Evolutionary conservation across 768 basidiomycete genomes (phyloP), one percentile per base, ranked within the genome.

Genomic region (Leccinum boreale): DNA sequence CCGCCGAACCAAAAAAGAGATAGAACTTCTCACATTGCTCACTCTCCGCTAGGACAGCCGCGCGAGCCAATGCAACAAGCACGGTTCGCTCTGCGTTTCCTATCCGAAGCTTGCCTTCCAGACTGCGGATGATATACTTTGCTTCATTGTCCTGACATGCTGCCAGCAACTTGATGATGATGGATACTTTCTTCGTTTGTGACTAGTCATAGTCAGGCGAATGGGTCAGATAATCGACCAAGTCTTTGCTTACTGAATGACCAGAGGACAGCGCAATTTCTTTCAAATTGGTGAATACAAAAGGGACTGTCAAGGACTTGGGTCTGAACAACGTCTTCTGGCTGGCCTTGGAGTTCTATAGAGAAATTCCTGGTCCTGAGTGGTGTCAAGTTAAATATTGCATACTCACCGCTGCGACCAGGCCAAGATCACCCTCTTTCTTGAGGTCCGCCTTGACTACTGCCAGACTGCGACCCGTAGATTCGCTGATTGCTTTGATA

Each of bases 21-120:
- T 8, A 1, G n/a, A 10, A 53, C 9, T 31, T 74, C 63, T 65
- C 58, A 85, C 85, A 74, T 67, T 73, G 72, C 62, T 90, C 91
- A 60, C 85, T 81, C 70, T 93, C 89, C 21, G 88, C 90, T 29
- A 96, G 78, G 26, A 95, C 91, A 26, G 83, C 83, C 12, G 96
- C 96, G 68, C 94, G 93, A 0, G 96, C 92, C 39, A 99, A 77
- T n/a, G 94, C 90, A 35, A 96, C 90, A 47, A 98, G 78, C n/a
- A 97, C 88, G 0, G 94, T 95, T 55, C 92, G 87, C 70, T 98
- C 97, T 7, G 97, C 97, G 68, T 98, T 90, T 44, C 97, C 93
- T 68, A 99, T 98, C 14, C 97, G 85, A 36, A 99, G 82, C 73
- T 99, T 99, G 58, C 97, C 97, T 75, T 98, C 95, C 62, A 98